These are phyloP conservation scores for Rossbeevera mucosa DNA, from an alignment of 768 basidiomycete species.

Conservation along the genomic window DNA sequence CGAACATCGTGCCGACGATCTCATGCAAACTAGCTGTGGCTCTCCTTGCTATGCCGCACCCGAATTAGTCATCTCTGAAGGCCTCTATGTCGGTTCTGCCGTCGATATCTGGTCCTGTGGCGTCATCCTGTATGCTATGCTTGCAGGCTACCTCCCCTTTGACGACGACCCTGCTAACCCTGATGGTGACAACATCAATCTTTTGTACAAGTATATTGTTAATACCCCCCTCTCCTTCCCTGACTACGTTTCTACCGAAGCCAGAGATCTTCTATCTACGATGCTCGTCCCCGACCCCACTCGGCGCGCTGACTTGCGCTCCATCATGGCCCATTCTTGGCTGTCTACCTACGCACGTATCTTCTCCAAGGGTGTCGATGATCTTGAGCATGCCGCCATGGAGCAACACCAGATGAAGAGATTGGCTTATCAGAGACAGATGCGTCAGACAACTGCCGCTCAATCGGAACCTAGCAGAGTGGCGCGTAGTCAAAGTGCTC, in stretches of 20 bases:
- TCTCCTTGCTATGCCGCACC: conserved; percentile 98
- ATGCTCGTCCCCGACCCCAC: conserved; percentile 95
- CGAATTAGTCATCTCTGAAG: conserved; percentile 95
- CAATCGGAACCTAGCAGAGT: conserved; percentile 29
- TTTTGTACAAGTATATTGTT: conserved; percentile 97
- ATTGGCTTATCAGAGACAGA: conserved; percentile 74
- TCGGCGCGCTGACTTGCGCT: conserved; percentile 66
- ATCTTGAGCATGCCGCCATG: conserved; percentile 76
- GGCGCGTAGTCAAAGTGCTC: conserved; percentile 51
- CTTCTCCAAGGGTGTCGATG: conserved; percentile 69
- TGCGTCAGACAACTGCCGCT: conserved; percentile 50
- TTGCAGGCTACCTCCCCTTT: conserved; percentile 96
- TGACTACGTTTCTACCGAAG: conserved; percentile 84
- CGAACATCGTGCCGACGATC: conserved; percentile 85
- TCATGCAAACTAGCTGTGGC: conserved; percentile 98
- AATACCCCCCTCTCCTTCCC: conserved; percentile 96
- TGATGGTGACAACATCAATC: conserved; percentile 98
- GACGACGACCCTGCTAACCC: conserved; percentile 99
- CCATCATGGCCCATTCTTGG: conserved; percentile 90
- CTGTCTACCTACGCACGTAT: conserved; percentile 43
- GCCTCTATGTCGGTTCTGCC: conserved; percentile 92
- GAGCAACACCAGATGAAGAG: conserved; percentile 84
- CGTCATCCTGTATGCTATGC: conserved; percentile 95
- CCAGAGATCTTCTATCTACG: conserved; percentile 75
- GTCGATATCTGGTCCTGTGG: conserved; percentile 98